A percentile compares a stretch with the other conserved stretches of the same genome.
Evolutionary conservation across 371 early-diverging fungal species (phyloP).

Genomic region (Smittium culicis): DNA sequence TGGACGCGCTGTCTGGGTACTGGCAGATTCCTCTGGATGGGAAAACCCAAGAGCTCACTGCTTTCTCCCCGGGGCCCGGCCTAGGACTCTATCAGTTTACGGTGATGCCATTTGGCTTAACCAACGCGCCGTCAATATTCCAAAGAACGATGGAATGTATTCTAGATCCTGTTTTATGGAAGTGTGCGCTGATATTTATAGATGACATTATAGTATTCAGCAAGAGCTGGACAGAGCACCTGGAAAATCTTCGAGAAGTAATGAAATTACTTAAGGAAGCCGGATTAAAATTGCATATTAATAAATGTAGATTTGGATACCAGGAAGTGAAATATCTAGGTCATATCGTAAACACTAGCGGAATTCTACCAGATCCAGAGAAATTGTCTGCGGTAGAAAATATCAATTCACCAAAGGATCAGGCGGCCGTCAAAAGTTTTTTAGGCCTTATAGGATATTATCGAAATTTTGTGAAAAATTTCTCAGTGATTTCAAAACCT

Average conservation of each 20-base stretch:
- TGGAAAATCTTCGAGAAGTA: neutral
- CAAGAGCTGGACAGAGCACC: constrained; percentile 4
- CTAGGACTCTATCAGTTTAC: neutral
- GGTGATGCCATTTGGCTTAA: constrained; percentile 3
- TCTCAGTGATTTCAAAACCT: constrained; percentile 14
- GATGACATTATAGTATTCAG: constrained; percentile 13
- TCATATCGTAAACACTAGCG: constrained; percentile 5
- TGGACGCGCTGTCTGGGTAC: constrained; percentile 16
- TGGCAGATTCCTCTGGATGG: neutral
- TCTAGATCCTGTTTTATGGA: neutral
- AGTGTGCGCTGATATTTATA: neutral
- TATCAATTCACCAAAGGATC: constrained; percentile 15
- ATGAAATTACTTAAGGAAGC: constrained; percentile 19
- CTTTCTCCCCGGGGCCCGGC: constrained; percentile 2
- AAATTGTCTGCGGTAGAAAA: constrained; percentile 13
- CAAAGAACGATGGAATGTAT: constrained; percentile 5
- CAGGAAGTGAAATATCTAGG: constrained; percentile 8
- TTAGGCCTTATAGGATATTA: constrained; percentile 22
- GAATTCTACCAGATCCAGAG: constrained; percentile 10
- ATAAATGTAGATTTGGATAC: constrained; percentile 15
- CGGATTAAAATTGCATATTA: constrained; percentile 17
- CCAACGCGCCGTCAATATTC: constrained; percentile 3
- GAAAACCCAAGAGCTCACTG: neutral
- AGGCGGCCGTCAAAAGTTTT: constrained; percentile 16
- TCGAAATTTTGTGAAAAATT: constrained; percentile 16